Evolutionary conservation across 164 flowering plant species (phyloP).

Genomic region (Pachysandra terminalis): DNA sequence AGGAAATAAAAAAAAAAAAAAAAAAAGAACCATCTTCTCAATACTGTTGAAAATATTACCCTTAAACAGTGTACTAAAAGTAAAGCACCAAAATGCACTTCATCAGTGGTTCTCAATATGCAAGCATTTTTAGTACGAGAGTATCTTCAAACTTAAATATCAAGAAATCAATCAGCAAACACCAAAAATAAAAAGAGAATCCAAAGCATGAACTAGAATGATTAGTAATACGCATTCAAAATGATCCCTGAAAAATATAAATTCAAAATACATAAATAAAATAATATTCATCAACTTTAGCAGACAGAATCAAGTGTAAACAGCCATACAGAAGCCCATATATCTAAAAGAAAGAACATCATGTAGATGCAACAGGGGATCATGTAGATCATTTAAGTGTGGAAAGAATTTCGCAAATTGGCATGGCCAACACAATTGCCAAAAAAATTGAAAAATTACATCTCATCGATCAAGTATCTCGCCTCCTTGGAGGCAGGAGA

Average conservation of each 20-base stretch:
- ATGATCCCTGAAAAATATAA: constrained; percentile 51
- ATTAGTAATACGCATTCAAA: constrained; percentile 63
- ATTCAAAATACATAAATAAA: not conserved
- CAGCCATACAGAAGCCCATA: too few species aligned
- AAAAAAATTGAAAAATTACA: too few species aligned
- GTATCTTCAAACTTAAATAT: not conserved
- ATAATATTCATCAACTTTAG: not conserved
- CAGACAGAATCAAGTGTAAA: not conserved
- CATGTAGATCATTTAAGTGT: too few species aligned
- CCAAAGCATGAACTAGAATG: not conserved
- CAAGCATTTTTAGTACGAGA: not conserved
- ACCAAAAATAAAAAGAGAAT: not conserved
- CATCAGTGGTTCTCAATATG: not conserved
- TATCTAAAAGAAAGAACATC: not conserved
- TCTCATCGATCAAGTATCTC: too few species aligned
- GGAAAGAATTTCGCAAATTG: too few species aligned
- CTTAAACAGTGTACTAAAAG: not conserved
- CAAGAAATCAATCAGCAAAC: not conserved
- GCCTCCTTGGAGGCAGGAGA: too few species aligned
- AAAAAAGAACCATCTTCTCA: too few species aligned
- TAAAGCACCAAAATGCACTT: not conserved
- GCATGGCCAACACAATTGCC: too few species aligned
- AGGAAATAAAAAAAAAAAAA: too few species aligned
- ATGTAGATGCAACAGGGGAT: not conserved
- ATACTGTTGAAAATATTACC: too few species aligned